Evolutionary conservation across 1,284 basidiomycete species (phyloP).

Genomic region (Quambalaria eucalypti): DNA sequence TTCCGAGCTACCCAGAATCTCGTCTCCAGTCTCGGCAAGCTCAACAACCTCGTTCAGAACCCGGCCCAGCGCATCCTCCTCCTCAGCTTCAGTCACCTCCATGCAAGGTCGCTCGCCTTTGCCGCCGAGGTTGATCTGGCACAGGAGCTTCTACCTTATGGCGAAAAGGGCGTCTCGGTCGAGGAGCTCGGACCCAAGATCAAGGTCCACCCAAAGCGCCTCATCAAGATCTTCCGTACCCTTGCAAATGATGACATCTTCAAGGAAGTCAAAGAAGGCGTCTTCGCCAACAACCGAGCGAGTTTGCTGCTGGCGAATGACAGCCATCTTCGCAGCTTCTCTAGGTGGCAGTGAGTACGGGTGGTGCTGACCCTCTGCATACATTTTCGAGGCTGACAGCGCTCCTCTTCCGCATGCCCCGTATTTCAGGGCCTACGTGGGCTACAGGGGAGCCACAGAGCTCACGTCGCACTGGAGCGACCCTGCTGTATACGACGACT

Average conservation of each 20-base stretch:
- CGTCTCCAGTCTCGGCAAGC: not conserved
- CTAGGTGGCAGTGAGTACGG: no score
- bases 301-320: not conserved
- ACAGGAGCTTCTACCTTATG: not conserved
- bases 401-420: no score
- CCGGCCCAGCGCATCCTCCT: not conserved
- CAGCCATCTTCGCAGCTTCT: no score
- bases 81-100: not conserved
- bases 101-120: not conserved
- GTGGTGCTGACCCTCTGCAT: no score
- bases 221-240: not conserved
- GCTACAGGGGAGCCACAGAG: no score
- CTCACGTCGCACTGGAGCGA: no score
- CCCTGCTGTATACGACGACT: no score
- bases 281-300: not conserved
- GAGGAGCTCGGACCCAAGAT: not conserved
- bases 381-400: no score
- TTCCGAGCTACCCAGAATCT: not conserved
- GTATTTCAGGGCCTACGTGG: no score
- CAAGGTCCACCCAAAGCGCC: not conserved
- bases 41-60: not conserved
- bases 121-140: not conserved
- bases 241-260: conserved; percentile 2
- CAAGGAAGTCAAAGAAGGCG: not conserved
- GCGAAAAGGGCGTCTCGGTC: not conserved